A percentile compares a stretch with the other conserved stretches of the same genome.
Conservation (phyloP, 2,329 filamentous ascomycete genomes). For the Chrysosphaeria jannelii region DNA sequence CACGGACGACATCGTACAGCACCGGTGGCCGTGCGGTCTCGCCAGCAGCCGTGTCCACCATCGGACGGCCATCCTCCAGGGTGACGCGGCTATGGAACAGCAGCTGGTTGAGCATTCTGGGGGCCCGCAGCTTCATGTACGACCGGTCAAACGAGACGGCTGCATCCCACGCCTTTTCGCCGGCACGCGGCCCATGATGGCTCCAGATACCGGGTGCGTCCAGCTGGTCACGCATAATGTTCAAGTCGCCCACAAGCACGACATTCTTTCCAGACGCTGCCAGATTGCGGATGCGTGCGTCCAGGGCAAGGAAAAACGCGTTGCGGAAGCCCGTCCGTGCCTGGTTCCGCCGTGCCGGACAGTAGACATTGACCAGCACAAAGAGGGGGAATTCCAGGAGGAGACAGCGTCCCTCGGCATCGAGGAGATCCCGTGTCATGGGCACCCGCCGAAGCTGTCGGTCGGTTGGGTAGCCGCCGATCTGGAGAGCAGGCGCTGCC, state of each 20-base stretch:
- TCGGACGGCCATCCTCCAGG: conserved; percentile 36
- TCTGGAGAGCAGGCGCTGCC: conserved; percentile 37
- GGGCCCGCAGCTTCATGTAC: conserved; percentile 40
- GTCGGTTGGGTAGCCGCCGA: conserved; percentile 60
- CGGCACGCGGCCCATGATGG: too few species aligned
- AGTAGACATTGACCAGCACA: conserved; percentile 76
- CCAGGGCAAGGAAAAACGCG: conserved; percentile 50
- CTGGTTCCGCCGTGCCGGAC: conserved; percentile 68
- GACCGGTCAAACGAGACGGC: conserved; percentile 31
- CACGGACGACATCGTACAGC: conserved; percentile 58
- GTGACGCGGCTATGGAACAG: conserved; percentile 32
- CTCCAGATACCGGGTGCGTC: conserved; percentile 41
- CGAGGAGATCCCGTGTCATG: conserved; percentile 41
- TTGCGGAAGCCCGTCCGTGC: conserved; percentile 52
- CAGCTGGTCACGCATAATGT: conserved; percentile 36
- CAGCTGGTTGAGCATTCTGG: conserved; percentile 65
- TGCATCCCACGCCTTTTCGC: conserved; percentile 34
- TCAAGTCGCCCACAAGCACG: conserved; percentile 64
- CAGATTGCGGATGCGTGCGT: conserved; percentile 63
- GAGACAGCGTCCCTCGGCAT: conserved; percentile 77
- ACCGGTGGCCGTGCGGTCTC: conserved; percentile 15
- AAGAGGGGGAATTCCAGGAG: conserved; percentile 85
- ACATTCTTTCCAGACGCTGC: conserved; percentile 55
- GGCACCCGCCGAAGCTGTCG: conserved; percentile 24
- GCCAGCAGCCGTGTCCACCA: conserved; percentile 5